These are phyloP conservation scores for Astraeus odoratus DNA, from an alignment of 768 basidiomycete species.

Conservation along the genomic window DNA sequence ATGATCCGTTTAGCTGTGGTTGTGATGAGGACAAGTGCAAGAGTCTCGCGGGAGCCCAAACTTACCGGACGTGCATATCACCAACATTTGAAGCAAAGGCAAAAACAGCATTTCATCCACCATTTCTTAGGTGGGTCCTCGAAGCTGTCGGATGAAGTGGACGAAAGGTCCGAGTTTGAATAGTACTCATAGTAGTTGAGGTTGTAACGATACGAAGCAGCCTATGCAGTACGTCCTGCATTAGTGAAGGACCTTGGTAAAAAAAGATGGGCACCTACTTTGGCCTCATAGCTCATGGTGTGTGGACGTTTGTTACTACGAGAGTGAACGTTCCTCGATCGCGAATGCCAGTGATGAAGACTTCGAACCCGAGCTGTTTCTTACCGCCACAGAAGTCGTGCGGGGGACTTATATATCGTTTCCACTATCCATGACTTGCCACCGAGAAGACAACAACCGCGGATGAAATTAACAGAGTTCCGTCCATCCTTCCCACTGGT, in stretches of 20 bases:
- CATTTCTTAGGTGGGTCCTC: constrained; percentile 16
- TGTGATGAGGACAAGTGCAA: no score
- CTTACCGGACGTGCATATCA: constrained; percentile 5
- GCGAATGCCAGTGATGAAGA: background rate
- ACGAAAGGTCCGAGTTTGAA: constrained; percentile 19
- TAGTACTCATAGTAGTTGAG: constrained; percentile 15
- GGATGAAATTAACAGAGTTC: no score
- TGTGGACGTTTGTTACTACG: background rate
- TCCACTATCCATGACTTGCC: no score
- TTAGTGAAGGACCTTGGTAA: background rate
- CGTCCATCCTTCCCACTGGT: no score
- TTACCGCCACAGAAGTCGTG: background rate
- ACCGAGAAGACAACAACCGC: no score
- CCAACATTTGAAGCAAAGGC: constrained; percentile 21
- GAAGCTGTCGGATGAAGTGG: constrained; percentile 18
- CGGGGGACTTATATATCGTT: background rate
- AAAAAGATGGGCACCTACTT: background rate
- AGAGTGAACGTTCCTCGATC: background rate
- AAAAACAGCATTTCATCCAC: constrained; percentile 13
- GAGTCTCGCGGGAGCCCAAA: background rate
- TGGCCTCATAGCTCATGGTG: background rate
- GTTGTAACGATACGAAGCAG: constrained; percentile 4
- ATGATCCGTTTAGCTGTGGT: background rate
- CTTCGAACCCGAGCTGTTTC: background rate
- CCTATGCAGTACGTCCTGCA: constrained; percentile 2